Base-by-base conservation (phyloP, 176 grass and related monocot species). In the Zoysia pacifica region DNA sequence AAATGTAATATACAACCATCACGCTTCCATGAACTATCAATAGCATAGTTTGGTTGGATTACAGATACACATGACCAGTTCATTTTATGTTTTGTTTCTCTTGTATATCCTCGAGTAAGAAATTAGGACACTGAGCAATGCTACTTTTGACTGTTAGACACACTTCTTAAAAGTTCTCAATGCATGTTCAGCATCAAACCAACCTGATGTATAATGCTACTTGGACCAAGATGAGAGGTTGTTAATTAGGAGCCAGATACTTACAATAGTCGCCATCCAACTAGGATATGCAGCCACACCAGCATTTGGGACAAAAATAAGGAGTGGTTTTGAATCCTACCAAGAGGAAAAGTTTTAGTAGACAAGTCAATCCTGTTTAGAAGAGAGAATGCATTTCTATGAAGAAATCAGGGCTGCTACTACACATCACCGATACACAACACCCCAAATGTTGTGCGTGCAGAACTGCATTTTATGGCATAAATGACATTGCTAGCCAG, bases 281-380 rank as follows among this genome's bases (percentile, higher is more conserved):
- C 78, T 93, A 87, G 88, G 86, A 84, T 93, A 94, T 58, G 96
- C 96, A 48, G 96, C 92, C 42, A 98, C 78, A 87, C 96, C 92
- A 40, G 96, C 96, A 98, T 98, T 98, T 80, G 90, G 88, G 66
- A 90, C 96, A 83, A 98, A 18, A 77, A 98, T 88, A 78, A 98
- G 73, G 73, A 93, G 72, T 41, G 92, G 96, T 65, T 74, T 82
- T 46, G 96, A 93, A 66, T 93, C 90, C 96, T 98, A 70, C 7
- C 13, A 83, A 78, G 12, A 58, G 46, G 37, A 15, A 51, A 73
- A 67, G 18, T 76, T 59, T 92, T 83, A 86, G 79, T 70, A 78
- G 8, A 54, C 35, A 84, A 87, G 72, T 67, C 37, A 72, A 40
- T 59, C 4, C 14, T 40, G 37, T 48, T 77, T 72, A 38, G 66